These are phyloP conservation scores for Lachancea dasiensis DNA, from an alignment of 805 yeast species.

Conservation along the genomic window DNA sequence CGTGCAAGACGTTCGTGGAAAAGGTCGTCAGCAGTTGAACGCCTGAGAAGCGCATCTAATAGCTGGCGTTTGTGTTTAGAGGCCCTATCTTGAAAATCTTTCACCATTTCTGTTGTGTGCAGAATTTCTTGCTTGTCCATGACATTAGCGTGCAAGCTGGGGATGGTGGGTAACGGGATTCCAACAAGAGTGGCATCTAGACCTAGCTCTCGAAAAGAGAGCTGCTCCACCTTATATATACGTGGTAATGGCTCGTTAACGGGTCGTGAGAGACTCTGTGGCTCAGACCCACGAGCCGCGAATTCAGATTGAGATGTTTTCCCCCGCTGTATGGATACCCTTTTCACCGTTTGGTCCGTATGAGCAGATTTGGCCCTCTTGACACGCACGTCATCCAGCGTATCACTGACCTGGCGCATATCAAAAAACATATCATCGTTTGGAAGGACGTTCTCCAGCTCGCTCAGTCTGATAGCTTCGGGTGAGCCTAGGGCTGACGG, in stretches of 20 bases:
- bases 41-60: conserved; percentile 13
- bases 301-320: neutral
- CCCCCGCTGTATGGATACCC: conserved; percentile 1
- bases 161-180: conserved; percentile 17
- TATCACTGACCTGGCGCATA: conserved; percentile 23
- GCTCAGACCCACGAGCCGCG: conserved; percentile 4
- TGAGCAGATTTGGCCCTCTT: conserved; percentile 15
- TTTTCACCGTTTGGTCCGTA: conserved; percentile 5
- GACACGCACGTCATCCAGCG: conserved; percentile 19
- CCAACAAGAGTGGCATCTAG: conserved; percentile 12
- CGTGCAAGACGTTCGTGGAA: conserved; percentile 17
- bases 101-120: conserved; percentile 15
- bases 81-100: conserved; percentile 16
- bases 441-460: conserved; percentile 16
- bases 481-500: neutral
- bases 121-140: conserved; percentile 18
- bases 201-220: conserved; percentile 14
- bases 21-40: conserved; percentile 19
- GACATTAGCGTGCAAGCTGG: conserved; percentile 16
- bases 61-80: conserved; percentile 18
- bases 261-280: conserved; percentile 24
- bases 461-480: conserved; percentile 11
- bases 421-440: conserved; percentile 19
- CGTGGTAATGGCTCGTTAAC: conserved; percentile 27
- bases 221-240: conserved; percentile 19